Conservation (phyloP, 129 eudicot genomes). For the Artemisia argyi region DNA sequence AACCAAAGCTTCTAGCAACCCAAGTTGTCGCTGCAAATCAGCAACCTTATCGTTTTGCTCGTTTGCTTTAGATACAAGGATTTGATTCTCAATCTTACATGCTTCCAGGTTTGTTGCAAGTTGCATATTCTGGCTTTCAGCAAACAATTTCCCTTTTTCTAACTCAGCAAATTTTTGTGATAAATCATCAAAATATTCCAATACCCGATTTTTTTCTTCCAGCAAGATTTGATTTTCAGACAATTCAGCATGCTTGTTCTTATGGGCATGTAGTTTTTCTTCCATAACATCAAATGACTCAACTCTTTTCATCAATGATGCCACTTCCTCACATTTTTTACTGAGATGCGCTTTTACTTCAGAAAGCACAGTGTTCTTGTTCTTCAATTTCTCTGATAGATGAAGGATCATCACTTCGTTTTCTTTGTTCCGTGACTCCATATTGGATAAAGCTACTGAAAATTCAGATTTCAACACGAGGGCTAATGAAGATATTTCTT, state of each 20-base stretch:
- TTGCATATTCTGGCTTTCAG: slow-evolving; percentile 36
- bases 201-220: slow-evolving; percentile 38
- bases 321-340: slow-evolving; percentile 42
- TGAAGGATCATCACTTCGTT: slow-evolving; percentile 32
- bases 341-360: slow-evolving; percentile 28
- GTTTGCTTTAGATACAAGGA: slow-evolving; percentile 30
- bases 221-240: slow-evolving; percentile 32
- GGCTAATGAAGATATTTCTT: slow-evolving; percentile 40
- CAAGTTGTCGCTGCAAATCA: slow-evolving; percentile 39
- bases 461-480: slow-evolving; percentile 51
- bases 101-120: slow-evolving; percentile 14
- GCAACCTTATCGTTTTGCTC: slow-evolving; percentile 38
- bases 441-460: slow-evolving; percentile 35
- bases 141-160: slow-evolving; percentile 38
- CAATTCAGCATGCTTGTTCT: slow-evolving; percentile 45
- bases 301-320: slow-evolving; percentile 32
- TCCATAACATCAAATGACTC: slow-evolving; percentile 26
- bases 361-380: slow-evolving; percentile 27
- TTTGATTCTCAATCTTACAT: slow-evolving; percentile 36
- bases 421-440: slow-evolving; percentile 29
- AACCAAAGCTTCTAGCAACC: slow-evolving; percentile 34
- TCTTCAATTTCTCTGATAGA: slow-evolving; percentile 40
- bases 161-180: slow-evolving; percentile 35
- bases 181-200: slow-evolving; percentile 41
- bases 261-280: slow-evolving; percentile 36